Evolutionary conservation across 352 stramenopile genomes (phyloP), one percentile per base, ranked within the genome.

Genomic region (Pilasporangium apinafurcum): DNA sequence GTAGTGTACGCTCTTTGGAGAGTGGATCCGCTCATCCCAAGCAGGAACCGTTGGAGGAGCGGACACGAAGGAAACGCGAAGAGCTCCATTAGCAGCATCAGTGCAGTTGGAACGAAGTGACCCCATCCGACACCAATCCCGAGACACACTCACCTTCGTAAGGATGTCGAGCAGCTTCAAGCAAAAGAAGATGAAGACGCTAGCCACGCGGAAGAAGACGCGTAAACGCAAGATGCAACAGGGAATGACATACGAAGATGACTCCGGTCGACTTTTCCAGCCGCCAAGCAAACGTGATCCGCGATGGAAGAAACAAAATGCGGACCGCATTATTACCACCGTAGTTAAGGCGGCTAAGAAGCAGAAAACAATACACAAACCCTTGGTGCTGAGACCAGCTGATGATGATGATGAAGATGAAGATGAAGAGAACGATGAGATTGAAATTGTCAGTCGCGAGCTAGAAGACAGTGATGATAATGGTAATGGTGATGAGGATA

Each of bases 121-220:
- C n/a, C n/a, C n/a, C n/a, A n/a, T n/a, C n/a, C n/a, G n/a, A n/a
- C n/a, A n/a, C n/a, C n/a, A n/a, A n/a, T n/a, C n/a, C n/a, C n/a
- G n/a, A n/a, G n/a, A n/a, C n/a, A n/a, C n/a, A n/a, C n/a, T n/a
- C n/a, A n/a, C n/a, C n/a, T 27, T 12, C 30, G 20, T n/a, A 26
- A 35, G 5, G 44, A 89, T 89, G 76, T 85, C 73, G 50, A 89
- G 76, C 62, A 86, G 70, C 68, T 89, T 74, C 58, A 86, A 86
- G 68, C 76, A 89, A 58, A 89, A 89, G 55, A 89, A 89, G 61
- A 47, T 83, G 54, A 84, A 82, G 63, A 89, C 73, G 51, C 59
- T 89, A 47, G 65, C 62, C 32, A 89, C 76, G 55, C 70, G 76
- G 36, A 86, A 86, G 68, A 84, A 85, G 46, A 89, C 76, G 43